These are phyloP conservation scores for Tetrapyrgos nigripes DNA, from an alignment of 1,284 basidiomycete species.

Conservation along the genomic window DNA sequence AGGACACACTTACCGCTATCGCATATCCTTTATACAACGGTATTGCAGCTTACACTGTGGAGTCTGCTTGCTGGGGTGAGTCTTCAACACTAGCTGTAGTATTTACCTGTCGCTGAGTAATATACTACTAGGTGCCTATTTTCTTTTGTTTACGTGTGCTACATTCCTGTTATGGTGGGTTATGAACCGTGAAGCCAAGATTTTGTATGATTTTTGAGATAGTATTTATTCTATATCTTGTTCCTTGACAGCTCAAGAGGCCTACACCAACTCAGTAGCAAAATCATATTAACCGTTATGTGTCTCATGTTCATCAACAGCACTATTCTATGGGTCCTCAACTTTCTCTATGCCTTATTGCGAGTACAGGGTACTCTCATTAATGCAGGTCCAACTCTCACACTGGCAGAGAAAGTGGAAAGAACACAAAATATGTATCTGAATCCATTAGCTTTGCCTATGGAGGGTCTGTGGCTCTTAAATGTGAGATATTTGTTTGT, in stretches of 20 bases:
- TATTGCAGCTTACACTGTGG: no score
- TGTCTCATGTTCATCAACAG: slow-evolving; percentile 1
- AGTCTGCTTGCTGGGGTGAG: no score
- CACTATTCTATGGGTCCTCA: slow-evolving; percentile 7
- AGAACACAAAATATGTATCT: background rate
- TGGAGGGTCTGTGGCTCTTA: background rate
- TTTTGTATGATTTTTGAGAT: background rate
- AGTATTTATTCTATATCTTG: background rate
- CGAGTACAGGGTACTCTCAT: background rate
- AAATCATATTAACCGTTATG: background rate
- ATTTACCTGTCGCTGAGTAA: no score
- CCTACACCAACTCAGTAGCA: background rate
- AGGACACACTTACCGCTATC: no score
- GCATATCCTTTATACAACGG: no score
- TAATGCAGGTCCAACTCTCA: background rate
- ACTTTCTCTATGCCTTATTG: background rate
- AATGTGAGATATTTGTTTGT: background rate
- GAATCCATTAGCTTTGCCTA: background rate
- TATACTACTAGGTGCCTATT: no score
- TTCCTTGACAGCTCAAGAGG: background rate
- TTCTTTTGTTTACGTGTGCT: background rate
- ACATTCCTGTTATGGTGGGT: no score
- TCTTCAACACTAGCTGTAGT: no score
- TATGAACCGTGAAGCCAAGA: no score
- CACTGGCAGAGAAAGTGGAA: background rate